Base-by-base conservation (phyloP, 345 rosid species). In the Pistacia vera region DNA sequence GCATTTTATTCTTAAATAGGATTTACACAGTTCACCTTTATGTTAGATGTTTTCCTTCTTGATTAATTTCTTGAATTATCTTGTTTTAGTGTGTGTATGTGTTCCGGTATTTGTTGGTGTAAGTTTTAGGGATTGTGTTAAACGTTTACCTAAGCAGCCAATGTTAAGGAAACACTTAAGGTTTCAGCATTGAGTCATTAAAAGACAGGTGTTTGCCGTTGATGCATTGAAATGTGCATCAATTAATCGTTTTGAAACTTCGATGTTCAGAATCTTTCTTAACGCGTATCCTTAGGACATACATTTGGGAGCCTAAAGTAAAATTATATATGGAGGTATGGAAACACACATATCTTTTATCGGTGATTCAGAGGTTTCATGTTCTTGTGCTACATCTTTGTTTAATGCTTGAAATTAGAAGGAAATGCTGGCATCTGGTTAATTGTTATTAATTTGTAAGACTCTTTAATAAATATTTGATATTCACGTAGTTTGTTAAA, bases 11-110 rank as follows among this genome's bases (percentile, higher is more conserved):
- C 62, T 16, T 61, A 30, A 28, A 48, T 48, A 16, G 18, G 25
- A 61, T 20, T 22, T 28, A 2, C 25, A 14, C 44, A 22, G 58
- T 8, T 28, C 5, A 70, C 20, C 25, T 25, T 59, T 20, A 7
- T 5, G 76, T 52, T 14, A n/a, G 58, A 49, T 61, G n/a, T 62
- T 73, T 62, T 73, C 33, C 16, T 62, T 63, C n/a, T 52, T 52
- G 2, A n/a, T n/a, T 62, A 18, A n/a, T 49, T 73, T 4, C 9
- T 38, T n/a, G 52, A 35, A 11, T 57, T 7, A 30, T 35, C 44
- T 35, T 13, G 17, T 44, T 20, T 46, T 41, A 30, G 52, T 12
- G 41, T 25, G 66, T 10, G 65, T 55, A 72, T 46, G 10, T 22
- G 58, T 48, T 61, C 28, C 48, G 57, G 38, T 44, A 59, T 12